Evolutionary conservation across 1,284 basidiomycete species (phyloP).

Genomic region (Peniophora sp.): DNA sequence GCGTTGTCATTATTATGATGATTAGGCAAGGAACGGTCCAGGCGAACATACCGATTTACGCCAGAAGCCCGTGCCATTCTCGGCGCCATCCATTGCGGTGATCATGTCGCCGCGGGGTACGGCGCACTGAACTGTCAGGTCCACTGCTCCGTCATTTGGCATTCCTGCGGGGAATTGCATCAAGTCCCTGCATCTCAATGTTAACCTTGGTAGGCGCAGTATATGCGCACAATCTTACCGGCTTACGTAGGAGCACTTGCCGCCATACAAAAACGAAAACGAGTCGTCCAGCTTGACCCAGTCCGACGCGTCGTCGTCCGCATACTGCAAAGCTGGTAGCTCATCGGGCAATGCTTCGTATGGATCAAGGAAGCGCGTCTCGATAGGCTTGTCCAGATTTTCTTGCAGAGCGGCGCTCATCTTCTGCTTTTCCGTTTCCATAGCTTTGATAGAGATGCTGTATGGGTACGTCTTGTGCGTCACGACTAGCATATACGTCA

Average conservation of each 20-base stretch:
- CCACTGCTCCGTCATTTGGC: constrained; percentile 75
- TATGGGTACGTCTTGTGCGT: constrained; percentile 61
- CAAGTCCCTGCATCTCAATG: constrained; percentile 45
- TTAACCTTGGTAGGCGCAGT: background rate
- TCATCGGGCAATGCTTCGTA: constrained; percentile 5
- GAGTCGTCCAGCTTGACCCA: constrained; percentile 70
- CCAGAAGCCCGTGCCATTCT: constrained; percentile 66
- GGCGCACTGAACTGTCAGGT: constrained; percentile 64
- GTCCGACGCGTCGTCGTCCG: constrained; percentile 37
- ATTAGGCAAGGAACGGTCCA: background rate
- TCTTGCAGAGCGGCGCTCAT: constrained; percentile 45
- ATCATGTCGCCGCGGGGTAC: constrained; percentile 58
- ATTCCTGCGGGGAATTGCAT: constrained; percentile 84
- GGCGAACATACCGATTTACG: constrained; percentile 40
- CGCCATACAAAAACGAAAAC: constrained; percentile 64
- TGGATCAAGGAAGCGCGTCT: too few relatives aligned
- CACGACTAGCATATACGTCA: constrained; percentile 40
- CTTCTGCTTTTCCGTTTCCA: constrained; percentile 62
- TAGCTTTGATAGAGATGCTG: constrained; percentile 65
- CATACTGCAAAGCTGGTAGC: constrained; percentile 37
- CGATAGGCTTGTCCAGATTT: constrained; percentile 5
- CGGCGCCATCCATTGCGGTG: constrained; percentile 57
- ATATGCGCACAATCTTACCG: constrained; percentile 30
- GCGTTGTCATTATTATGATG: background rate
- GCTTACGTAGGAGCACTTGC: constrained; percentile 66